phyloP scores from a whole-genome alignment of 2,329 filamentous ascomycete species.

The Leptosphaerulina australis region DNA sequence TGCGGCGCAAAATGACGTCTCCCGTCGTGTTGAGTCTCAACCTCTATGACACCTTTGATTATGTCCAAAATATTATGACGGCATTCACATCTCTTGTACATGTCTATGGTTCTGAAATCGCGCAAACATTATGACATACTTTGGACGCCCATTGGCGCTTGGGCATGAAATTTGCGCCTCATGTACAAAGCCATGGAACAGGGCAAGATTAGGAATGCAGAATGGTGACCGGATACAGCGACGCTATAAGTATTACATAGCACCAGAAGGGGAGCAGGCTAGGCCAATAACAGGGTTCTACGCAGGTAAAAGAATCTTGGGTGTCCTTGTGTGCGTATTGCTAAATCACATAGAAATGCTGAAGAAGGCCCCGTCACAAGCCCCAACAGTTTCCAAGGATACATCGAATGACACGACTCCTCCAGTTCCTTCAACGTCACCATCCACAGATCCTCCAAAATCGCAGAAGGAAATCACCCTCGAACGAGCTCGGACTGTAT shows the following conservation, averaged over 20 bases:
- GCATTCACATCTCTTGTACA: not conserved
- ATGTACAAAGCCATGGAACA: conserved; percentile 28
- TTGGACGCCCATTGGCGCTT: conserved; percentile 25
- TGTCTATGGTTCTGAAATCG: not conserved
- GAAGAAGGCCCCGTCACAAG: conserved; percentile 35
- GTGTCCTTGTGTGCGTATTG: not conserved
- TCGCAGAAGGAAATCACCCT: conserved; percentile 62
- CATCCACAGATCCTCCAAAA: conserved; percentile 49
- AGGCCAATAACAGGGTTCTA: conserved; percentile 49
- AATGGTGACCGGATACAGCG: conserved; percentile 45
- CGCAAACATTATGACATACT: not conserved
- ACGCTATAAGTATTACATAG: conserved; percentile 46
- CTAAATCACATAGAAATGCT: conserved; percentile 46
- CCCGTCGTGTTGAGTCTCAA: conserved; percentile 11
- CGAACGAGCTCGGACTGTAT: conserved; percentile 71
- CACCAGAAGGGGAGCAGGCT: conserved; percentile 47
- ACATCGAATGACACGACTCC: conserved; percentile 43
- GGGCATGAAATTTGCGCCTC: conserved; percentile 34
- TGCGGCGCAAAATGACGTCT: conserved; percentile 44
- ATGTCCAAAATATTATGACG: conserved; percentile 11
- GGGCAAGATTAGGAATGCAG: conserved; percentile 35
- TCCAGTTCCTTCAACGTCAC: conserved; percentile 27
- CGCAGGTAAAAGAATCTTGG: conserved; percentile 30
- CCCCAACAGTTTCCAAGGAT: conserved; percentile 38
- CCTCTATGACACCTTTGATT: conserved; percentile 5